Evolutionary conservation across 2,329 filamentous ascomycete genomes (phyloP), one percentile per base, ranked within the genome.

Genomic region (Ophiostoma montium): DNA sequence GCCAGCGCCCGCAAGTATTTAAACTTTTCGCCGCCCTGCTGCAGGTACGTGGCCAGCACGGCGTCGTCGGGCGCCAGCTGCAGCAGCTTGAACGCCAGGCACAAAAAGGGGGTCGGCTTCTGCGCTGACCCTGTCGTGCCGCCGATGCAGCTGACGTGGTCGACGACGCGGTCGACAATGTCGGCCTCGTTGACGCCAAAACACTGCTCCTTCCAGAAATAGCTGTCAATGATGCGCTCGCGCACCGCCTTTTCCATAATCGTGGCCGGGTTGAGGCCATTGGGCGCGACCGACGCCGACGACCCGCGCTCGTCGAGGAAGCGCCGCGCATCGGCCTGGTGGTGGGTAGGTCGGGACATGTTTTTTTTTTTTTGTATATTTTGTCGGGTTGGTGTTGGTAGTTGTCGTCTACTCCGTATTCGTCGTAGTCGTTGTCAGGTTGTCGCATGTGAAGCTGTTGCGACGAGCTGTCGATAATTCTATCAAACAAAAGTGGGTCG

Each of bases 181-280:
- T 81, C 77, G 47, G 78, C 78, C 62, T 82, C 80, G 69, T 96
- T 98, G 56, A 98, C 74, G 38, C 85, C 92, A 67, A 96, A 98
- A 64, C 92, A 95, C 69, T 95, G 89, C 67, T 96, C 92, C 66
- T 95, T 95, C 84, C 88, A 98, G 70, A 95, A 98, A 68, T 95
- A 94, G 48, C 81, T 86, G 61, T 95, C 88, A 57, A 89, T 80
- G 65, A 98, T 95, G 62, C 92, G 88, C 67, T 98, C 92, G 61
- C 86, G 85, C 56, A 95, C 87, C 36, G 88, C 84, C 65, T 94
- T 95, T 66, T 96, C 90, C 75, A 96, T 85, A 52, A 96, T 85
- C 5, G 85, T 89, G n/a, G 88, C 86, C 1, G 90, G 90, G 68
- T 95, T 95, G 60, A 94, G 83, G 53, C 88, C 88, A 63, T 90